Evolutionary conservation across 208 protist genomes (phyloP).

Genomic region (Sergeia podlipaevii): DNA sequence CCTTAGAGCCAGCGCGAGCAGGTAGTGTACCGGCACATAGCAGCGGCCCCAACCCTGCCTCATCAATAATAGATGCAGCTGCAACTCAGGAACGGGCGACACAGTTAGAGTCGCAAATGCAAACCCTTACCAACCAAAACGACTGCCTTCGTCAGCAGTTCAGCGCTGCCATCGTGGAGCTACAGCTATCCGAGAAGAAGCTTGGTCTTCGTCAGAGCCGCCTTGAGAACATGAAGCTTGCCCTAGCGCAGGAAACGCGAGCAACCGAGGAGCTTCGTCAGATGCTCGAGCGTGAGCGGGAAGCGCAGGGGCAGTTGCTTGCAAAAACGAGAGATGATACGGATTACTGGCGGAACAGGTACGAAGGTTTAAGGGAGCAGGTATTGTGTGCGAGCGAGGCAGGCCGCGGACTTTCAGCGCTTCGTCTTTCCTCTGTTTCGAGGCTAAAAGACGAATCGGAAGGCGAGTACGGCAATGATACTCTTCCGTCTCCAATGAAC

Average conservation of each 20-base stretch:
- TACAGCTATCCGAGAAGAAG: constrained; percentile 66
- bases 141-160: constrained; percentile 31
- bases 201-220: constrained; percentile 65
- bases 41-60: too few relatives aligned
- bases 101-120: background rate
- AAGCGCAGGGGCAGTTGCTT: constrained; percentile 23
- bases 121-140: constrained; percentile 1
- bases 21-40: too few relatives aligned
- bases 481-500: too few relatives aligned
- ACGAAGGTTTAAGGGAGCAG: too few relatives aligned
- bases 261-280: constrained; percentile 43
- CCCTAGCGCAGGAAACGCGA: constrained; percentile 50
- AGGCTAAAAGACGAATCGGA: too few relatives aligned
- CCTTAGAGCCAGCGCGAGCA: too few relatives aligned
- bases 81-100: too few relatives aligned
- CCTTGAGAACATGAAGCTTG: constrained; percentile 67
- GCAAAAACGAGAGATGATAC: constrained; percentile 51
- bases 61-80: too few relatives aligned
- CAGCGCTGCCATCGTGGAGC: constrained; percentile 32
- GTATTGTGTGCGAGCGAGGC: too few relatives aligned
- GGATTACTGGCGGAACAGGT: constrained; percentile 60
- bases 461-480: too few relatives aligned
- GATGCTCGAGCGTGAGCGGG: constrained; percentile 40
- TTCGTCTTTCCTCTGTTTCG: too few relatives aligned
- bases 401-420: too few relatives aligned